phyloP scores from a whole-genome alignment of 192 early-diverging fungal species.

The Coemansia aciculifera region DNA sequence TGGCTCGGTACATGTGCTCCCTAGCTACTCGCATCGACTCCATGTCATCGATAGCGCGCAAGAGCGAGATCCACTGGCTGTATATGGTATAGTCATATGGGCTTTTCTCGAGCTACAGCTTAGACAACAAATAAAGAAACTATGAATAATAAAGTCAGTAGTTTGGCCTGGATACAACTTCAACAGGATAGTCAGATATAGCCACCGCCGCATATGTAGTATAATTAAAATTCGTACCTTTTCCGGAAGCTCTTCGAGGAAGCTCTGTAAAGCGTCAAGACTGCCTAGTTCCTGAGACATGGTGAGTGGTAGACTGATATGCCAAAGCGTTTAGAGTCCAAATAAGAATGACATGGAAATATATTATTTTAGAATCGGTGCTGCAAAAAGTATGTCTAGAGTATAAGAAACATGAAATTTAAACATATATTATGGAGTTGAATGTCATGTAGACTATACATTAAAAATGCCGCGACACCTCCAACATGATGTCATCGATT shows the following conservation, averaged over 20 bases:
- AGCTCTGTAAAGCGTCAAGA: slow-evolving; percentile 19
- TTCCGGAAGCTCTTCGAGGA: slow-evolving; percentile 33
- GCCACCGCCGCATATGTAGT: not conserved
- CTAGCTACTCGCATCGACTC: slow-evolving; percentile 38
- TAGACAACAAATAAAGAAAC: not conserved
- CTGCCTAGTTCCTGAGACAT: slow-evolving; percentile 21
- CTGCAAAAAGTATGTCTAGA: not conserved
- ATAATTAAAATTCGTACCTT: slow-evolving; percentile 6
- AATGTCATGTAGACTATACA: not conserved
- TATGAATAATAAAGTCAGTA: not conserved
- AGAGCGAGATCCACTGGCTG: slow-evolving; percentile 36
- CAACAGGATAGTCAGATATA: not conserved
- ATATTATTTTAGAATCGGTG: not conserved
- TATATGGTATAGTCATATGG: slow-evolving; percentile 44
- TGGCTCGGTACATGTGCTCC: slow-evolving; percentile 22
- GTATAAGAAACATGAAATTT: not conserved
- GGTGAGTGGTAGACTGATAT: not conserved
- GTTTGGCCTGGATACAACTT: not conserved
- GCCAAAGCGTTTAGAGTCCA: not conserved
- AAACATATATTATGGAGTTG: not conserved
- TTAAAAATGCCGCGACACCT: slow-evolving; percentile 28
- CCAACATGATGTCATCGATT: slow-evolving; percentile 41
- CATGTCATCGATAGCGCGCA: slow-evolving; percentile 32
- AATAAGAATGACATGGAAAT: not conserved
- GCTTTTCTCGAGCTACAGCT: slow-evolving; percentile 31